Evolutionary conservation across 768 basidiomycete species (phyloP).

Genomic region (Tremella yokohamensis): DNA sequence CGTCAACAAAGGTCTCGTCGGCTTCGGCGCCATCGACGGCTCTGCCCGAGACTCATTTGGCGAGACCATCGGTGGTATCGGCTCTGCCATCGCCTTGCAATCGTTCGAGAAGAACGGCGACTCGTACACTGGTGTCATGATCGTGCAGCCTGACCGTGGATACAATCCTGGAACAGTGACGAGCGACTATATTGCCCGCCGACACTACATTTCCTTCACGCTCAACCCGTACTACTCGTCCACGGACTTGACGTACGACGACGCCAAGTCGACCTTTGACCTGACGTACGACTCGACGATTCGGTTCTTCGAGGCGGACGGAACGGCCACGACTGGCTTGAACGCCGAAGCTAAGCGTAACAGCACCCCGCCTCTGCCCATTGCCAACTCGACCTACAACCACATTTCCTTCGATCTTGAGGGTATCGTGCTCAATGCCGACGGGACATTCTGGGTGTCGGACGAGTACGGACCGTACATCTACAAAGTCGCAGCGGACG

Average conservation of each 20-base stretch:
- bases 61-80: constrained; percentile 57
- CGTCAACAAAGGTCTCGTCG: constrained; percentile 42
- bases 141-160: constrained; percentile 63
- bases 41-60: constrained; percentile 27
- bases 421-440: constrained; percentile 59
- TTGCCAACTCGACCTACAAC: constrained; percentile 53
- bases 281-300: constrained; percentile 58
- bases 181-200: constrained; percentile 63
- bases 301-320: constrained; percentile 55
- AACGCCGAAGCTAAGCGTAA: constrained; percentile 57
- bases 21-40: constrained; percentile 30
- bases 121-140: constrained; percentile 58
- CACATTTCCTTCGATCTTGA: constrained; percentile 61
- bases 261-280: constrained; percentile 58
- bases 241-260: constrained; percentile 55
- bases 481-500: constrained; percentile 57
- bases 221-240: constrained; percentile 58
- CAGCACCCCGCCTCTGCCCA: constrained; percentile 56
- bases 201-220: constrained; percentile 61
- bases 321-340: constrained; percentile 58
- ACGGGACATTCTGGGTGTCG: constrained; percentile 65
- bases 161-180: constrained; percentile 54
- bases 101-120: constrained; percentile 26
- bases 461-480: constrained; percentile 71
- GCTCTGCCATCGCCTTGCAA: constrained; percentile 63